Evolutionary conservation across 169 alveolate species (phyloP).

Genomic region (Plasmodium sp.): DNA sequence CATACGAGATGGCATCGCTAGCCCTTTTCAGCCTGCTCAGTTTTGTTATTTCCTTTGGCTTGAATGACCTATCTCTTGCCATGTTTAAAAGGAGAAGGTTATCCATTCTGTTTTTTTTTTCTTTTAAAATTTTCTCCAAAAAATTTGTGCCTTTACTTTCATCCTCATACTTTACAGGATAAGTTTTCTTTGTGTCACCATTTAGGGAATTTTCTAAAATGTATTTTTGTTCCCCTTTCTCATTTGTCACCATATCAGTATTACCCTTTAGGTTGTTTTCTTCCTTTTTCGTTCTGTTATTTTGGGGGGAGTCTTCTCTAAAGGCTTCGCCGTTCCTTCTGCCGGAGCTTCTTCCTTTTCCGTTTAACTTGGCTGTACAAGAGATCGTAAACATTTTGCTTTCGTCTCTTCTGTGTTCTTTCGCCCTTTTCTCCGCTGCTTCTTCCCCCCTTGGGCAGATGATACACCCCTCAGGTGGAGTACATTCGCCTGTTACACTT

Average conservation of each 20-base stretch:
- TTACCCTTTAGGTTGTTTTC: neutral
- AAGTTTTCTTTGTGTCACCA: neutral
- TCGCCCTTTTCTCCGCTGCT: neutral
- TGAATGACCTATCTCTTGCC: neutral
- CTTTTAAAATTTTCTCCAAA: neutral
- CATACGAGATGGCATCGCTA: neutral
- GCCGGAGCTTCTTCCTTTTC: neutral
- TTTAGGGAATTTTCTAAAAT: neutral
- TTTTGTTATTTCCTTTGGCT: conserved; percentile 12
- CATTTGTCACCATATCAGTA: neutral
- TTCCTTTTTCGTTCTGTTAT: neutral
- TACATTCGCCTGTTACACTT: neutral
- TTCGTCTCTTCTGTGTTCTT: neutral
- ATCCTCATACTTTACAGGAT: neutral
- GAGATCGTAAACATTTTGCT: neutral
- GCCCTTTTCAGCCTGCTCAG: conserved; percentile 3
- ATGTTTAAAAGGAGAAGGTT: neutral
- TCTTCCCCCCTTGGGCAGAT: neutral
- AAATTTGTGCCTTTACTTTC: neutral
- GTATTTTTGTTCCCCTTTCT: neutral
- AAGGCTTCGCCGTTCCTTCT: neutral
- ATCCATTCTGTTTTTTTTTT: neutral
- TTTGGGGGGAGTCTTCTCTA: neutral
- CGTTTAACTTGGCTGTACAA: neutral
- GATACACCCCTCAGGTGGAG: neutral